Conservation (phyloP, 805 yeast genomes). For the Ogataea salicorniae region DNA sequence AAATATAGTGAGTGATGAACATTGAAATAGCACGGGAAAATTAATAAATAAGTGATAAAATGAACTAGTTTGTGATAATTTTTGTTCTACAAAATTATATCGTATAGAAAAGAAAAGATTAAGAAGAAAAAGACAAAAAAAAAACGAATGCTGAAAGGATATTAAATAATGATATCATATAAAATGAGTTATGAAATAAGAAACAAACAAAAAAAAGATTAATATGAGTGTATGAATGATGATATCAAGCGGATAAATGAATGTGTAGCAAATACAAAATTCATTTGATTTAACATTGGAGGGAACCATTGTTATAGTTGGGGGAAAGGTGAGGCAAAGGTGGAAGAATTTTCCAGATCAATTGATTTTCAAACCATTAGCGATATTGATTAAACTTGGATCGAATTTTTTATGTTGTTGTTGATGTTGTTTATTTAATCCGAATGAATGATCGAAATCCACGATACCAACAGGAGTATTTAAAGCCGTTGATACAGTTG, state of each 20-base stretch:
- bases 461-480: conserved; percentile 1
- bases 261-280: not conserved
- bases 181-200: no score
- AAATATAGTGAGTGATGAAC: not conserved
- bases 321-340: no score
- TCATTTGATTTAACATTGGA: no score
- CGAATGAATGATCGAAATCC: conserved; percentile 12
- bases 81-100: no score
- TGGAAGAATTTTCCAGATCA: no score
- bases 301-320: not conserved
- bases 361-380: not conserved
- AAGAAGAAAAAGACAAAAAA: no score
- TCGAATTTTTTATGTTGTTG: not conserved
- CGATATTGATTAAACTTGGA: not conserved
- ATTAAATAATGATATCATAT: no score
- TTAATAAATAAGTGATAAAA: not conserved
- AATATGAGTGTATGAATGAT: no score
- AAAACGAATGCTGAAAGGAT: no score
- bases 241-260: not conserved
- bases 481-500: not conserved
- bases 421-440: conserved; percentile 1
- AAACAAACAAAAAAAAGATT: no score
- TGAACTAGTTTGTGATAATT: no score
- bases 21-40: not conserved
- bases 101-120: no score